A percentile compares a stretch with the other conserved stretches of the same genome.
These are phyloP conservation scores for Cornus florida DNA, from an alignment of 148 eudicot species.

Conservation along the genomic window DNA sequence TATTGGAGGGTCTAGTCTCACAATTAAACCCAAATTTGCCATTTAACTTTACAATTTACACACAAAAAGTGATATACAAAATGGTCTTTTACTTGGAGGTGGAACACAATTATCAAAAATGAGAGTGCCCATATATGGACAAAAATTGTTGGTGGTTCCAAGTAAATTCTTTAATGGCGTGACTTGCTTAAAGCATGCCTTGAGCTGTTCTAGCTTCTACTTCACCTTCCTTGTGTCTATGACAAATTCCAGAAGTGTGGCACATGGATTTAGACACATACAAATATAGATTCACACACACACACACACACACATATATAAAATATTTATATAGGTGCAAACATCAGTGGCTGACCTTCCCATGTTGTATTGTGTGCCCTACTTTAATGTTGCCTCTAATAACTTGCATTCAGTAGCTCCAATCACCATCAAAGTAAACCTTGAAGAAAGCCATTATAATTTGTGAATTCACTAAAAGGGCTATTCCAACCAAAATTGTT, in stretches of 20 bases:
- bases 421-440: neutral
- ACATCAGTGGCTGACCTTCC: neutral
- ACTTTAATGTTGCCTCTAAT: neutral
- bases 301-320: too few relatives aligned
- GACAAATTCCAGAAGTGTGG: neutral
- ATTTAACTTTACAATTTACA: too few relatives aligned
- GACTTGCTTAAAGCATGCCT: conserved; percentile 20
- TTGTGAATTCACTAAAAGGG: neutral
- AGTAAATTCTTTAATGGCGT: conserved; percentile 16
- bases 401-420: neutral
- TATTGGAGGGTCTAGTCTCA: too few relatives aligned
- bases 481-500: neutral
- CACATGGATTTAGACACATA: neutral
- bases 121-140: too few relatives aligned
- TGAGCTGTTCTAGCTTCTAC: conserved; percentile 31
- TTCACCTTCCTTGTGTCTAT: conserved; percentile 2
- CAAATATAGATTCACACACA: neutral
- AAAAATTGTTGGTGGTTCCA: conserved; percentile 23
- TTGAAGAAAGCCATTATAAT: neutral
- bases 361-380: conserved; percentile 16
- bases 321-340: neutral
- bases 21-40: too few relatives aligned
- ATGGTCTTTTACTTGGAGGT: neutral
- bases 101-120: too few relatives aligned
- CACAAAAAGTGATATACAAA: neutral